Percentiles rank a stretch among this genome's conserved stretches.
phyloP scores from a whole-genome alignment of 1,284 basidiomycete genomes.

The Waitea zeae region DNA sequence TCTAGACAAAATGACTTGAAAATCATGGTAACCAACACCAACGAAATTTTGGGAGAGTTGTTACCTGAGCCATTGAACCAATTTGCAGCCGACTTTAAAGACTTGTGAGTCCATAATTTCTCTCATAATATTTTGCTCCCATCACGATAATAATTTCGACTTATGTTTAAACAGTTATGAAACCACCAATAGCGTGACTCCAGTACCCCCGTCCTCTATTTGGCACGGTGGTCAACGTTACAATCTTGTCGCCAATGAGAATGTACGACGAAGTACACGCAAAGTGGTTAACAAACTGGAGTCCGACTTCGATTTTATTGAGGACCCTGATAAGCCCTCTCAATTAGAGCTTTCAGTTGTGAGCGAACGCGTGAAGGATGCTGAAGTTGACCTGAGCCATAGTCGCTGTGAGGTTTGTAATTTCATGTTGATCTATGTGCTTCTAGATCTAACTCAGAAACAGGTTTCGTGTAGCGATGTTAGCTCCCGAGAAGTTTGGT shows the following conservation, averaged over 20 bases:
- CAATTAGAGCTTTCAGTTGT: too few species aligned
- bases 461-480: constrained; percentile 30
- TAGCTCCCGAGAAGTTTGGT: constrained; percentile 26
- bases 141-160: neutral
- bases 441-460: constrained; percentile 3
- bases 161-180: neutral
- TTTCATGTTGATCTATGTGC: neutral
- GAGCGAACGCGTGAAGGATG: constrained; percentile 30
- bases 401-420: constrained; percentile 34
- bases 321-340: too few species aligned
- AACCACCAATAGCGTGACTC: too few species aligned
- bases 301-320: neutral
- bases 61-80: constrained; percentile 24
- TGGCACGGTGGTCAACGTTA: constrained; percentile 22
- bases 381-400: constrained; percentile 34
- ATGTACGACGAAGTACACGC: constrained; percentile 28
- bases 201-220: constrained; percentile 34
- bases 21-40: constrained; percentile 21
- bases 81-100: constrained; percentile 22
- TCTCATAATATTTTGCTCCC: neutral
- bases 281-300: constrained; percentile 6
- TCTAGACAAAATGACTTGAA: constrained; percentile 14
- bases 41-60: constrained; percentile 11
- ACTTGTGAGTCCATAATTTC: constrained; percentile 25
- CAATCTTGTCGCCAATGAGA: constrained; percentile 29